Base-by-base conservation (phyloP, 78 protist genomes). In the Dictyostelium citrinum region DNA sequence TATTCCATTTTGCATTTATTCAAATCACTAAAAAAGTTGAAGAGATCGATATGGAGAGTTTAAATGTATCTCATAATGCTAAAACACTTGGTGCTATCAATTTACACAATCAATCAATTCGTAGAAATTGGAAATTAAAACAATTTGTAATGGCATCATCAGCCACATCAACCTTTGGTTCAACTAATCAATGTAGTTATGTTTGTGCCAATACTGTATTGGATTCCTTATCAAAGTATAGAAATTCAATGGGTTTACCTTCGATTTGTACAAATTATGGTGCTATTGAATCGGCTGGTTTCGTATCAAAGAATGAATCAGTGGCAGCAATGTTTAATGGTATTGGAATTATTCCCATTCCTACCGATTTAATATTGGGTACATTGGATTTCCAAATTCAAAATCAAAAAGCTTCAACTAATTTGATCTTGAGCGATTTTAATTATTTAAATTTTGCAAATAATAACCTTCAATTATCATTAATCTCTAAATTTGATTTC, bases 171-270 rank as follows among this genome's bases (percentile, higher is more conserved):
- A 71, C 84, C 1, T 43, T 84, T 16, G 97, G 96, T 11, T 31
- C 80, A 49, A 49, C 81, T 3, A 91, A 81, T 55, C 97, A 93
- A 74, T 37, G 93, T 29, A 31, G 80, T 70, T 96, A 96, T 81
- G 85, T 91, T 29, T 84, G 95, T 27, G 97, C 97, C 41, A 96
- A 96, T 91, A 72, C 90, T 11, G 90, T 90, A 16, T 94, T 90
- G 6, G 97, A 96, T 67, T 27, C 83, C 6, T 58, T 94, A 14
- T 76, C 95, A 46, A 43, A 37, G 31, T 70, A 27, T 60, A 81
- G 97, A 41, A 33, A 85, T 5, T 46, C 70, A 3, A 33, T 29
- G 3, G 97, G 96, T 3, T 67, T 84, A 2, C 49, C 71, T n/a
- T 83, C 88, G 1, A 60, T 81, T 12, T 29, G 85, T n/a, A 43